These are phyloP conservation scores for Epichloe sp. DNA, from an alignment of 2,329 filamentous ascomycete species.

Conservation along the genomic window DNA sequence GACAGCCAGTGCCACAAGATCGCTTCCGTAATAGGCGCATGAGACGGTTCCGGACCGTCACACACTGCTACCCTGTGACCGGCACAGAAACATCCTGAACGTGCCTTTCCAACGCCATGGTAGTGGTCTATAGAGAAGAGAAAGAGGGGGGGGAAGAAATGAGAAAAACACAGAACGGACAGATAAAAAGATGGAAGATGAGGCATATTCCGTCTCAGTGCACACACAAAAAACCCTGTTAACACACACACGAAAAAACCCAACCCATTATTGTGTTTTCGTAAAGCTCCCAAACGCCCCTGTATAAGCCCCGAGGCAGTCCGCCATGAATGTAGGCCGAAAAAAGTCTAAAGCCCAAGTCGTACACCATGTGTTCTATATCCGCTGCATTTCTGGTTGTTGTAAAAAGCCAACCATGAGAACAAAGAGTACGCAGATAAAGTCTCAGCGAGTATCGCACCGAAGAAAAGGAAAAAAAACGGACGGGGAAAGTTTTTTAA, in stretches of 20 bases:
- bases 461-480: not conserved
- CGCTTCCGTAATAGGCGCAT: not conserved
- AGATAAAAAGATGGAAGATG: not conserved
- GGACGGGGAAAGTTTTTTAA: too few relatives aligned
- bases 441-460: too few relatives aligned
- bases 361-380: not conserved
- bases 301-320: not conserved
- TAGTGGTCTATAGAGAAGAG: not conserved
- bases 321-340: not conserved
- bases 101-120: not conserved
- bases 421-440: not conserved
- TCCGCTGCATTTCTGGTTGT: not conserved
- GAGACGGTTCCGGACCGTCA: constrained; percentile 4
- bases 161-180: not conserved
- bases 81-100: constrained; percentile 1
- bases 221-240: not conserved
- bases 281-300: not conserved
- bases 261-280: not conserved
- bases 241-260: not conserved
- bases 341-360: constrained; percentile 1
- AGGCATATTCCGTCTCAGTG: too few relatives aligned
- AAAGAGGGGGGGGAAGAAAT: not conserved
- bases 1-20: constrained; percentile 2
- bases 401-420: not conserved
- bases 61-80: not conserved